Percentiles rank a stretch among this genome's conserved stretches.
These are phyloP conservation scores for Straminergon stramineum DNA, from an alignment of 225 moss, liverwort and hornwort species.

Conservation along the genomic window DNA sequence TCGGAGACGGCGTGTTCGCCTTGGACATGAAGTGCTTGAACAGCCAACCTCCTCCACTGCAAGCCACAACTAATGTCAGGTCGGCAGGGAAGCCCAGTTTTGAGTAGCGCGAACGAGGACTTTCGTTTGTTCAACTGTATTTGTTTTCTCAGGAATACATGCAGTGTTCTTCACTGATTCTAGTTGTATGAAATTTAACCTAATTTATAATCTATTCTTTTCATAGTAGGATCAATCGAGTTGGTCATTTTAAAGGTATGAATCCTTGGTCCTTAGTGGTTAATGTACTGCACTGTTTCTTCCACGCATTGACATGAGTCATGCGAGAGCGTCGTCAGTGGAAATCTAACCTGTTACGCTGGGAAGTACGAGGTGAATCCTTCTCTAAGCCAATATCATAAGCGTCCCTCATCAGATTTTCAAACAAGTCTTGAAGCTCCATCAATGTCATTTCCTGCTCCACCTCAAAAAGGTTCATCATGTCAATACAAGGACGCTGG, in stretches of 20 bases:
- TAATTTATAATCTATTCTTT: background rate
- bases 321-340: background rate
- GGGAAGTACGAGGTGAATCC: slow-evolving; percentile 23
- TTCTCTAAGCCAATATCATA: slow-evolving; percentile 40
- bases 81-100: background rate
- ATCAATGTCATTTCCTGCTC: slow-evolving; percentile 35
- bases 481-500: background rate
- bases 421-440: slow-evolving; percentile 39
- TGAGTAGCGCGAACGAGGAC: background rate
- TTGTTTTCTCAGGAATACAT: background rate
- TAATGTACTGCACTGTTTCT: background rate
- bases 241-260: too few relatives aligned
- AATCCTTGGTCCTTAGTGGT: background rate
- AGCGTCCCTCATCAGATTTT: slow-evolving; percentile 37
- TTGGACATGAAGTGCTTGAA: slow-evolving; percentile 61
- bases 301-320: background rate
- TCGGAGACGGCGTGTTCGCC: slow-evolving; percentile 26
- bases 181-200: background rate
- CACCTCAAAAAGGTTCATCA: background rate
- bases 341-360: slow-evolving; percentile 24
- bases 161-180: background rate
- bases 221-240: background rate
- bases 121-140: background rate
- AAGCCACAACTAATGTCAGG: background rate
- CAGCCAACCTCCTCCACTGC: slow-evolving; percentile 69